Percentiles rank a stretch among this genome's conserved stretches.
These are phyloP conservation scores for Cyclanthera cordifolia DNA, from an alignment of 306 rosid species.

Conservation along the genomic window DNA sequence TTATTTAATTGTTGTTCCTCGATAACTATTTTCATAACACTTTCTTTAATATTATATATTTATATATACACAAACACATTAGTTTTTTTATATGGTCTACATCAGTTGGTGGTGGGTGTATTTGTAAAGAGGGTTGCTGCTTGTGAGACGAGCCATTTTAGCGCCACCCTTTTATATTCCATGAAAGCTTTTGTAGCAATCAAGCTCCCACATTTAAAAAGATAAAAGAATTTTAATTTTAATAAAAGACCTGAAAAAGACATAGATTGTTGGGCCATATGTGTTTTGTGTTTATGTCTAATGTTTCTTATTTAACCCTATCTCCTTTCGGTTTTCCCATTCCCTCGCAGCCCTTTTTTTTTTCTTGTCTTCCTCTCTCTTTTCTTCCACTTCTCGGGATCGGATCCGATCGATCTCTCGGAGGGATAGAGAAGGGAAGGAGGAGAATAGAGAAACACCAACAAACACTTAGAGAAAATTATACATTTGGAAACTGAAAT, in stretches of 20 bases:
- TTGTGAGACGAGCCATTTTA: slow-evolving; percentile 43
- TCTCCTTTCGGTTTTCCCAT: slow-evolving; percentile 34
- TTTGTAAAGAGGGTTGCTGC: slow-evolving; percentile 31
- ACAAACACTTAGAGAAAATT: too few species aligned
- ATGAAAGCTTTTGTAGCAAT: slow-evolving; percentile 66
- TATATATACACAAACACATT: slow-evolving; percentile 3
- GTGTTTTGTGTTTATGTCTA: slow-evolving; percentile 19
- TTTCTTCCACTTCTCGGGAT: slow-evolving; percentile 35
- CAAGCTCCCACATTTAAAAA: slow-evolving; percentile 48
- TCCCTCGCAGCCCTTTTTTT: slow-evolving; percentile 21
- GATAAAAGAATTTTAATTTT: slow-evolving; percentile 17
- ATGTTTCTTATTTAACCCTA: slow-evolving; percentile 42
- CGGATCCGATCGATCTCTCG: too few species aligned
- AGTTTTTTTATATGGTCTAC: slow-evolving; percentile 30
- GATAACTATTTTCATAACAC: too few species aligned
- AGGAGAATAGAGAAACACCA: too few species aligned
- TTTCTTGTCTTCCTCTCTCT: neutral
- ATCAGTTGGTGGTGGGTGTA: slow-evolving; percentile 64
- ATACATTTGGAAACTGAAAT: too few species aligned
- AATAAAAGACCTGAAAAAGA: slow-evolving; percentile 2
- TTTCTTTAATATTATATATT: too few species aligned
- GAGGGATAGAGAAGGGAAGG: too few species aligned
- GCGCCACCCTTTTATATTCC: slow-evolving; percentile 54
- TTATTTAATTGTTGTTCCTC: too few species aligned
- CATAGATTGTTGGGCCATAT: slow-evolving; percentile 44